Percentiles rank a stretch among this genome's conserved stretches.
phyloP scores from a whole-genome alignment of 2,329 filamentous ascomycete genomes.

The Neophaeococcomyces mojaviensis region DNA sequence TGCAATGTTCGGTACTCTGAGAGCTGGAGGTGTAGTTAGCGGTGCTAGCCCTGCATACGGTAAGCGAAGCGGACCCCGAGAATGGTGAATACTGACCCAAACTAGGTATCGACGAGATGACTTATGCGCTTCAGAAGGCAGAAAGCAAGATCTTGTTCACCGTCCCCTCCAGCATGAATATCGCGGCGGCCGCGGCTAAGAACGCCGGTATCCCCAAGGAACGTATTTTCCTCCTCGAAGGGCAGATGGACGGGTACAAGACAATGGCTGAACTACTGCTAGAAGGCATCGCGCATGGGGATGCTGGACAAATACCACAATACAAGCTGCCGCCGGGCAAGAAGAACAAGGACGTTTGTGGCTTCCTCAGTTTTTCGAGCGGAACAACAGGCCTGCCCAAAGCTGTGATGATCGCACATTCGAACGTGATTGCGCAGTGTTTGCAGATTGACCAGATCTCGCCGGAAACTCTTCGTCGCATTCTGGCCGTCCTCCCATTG shows the following conservation, averaged over 20 bases:
- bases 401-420: constrained; percentile 34
- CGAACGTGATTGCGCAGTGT: constrained; percentile 53
- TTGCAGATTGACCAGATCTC: constrained; percentile 52
- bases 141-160: constrained; percentile 49
- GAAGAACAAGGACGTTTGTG: constrained; percentile 50
- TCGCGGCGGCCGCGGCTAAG: constrained; percentile 48
- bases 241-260: constrained; percentile 42
- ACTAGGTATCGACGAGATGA: constrained; percentile 53
- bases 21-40: constrained; percentile 50
- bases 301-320: constrained; percentile 37
- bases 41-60: constrained; percentile 60
- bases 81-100: not conserved
- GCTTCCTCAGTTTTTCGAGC: constrained; percentile 35
- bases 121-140: constrained; percentile 53
- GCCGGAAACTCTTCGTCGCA: constrained; percentile 40
- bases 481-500: constrained; percentile 53
- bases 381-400: constrained; percentile 29
- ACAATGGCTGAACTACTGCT: constrained; percentile 31
- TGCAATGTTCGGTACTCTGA: constrained; percentile 51
- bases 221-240: constrained; percentile 52
- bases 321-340: constrained; percentile 47
- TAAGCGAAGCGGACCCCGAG: not conserved
- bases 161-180: constrained; percentile 45
- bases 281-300: constrained; percentile 31
- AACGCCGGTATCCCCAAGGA: constrained; percentile 47